Evolutionary conservation across 2,329 filamentous ascomycete genomes (phyloP), one percentile per base, ranked within the genome.

Genomic region (Beauveria rudraprayagi): DNA sequence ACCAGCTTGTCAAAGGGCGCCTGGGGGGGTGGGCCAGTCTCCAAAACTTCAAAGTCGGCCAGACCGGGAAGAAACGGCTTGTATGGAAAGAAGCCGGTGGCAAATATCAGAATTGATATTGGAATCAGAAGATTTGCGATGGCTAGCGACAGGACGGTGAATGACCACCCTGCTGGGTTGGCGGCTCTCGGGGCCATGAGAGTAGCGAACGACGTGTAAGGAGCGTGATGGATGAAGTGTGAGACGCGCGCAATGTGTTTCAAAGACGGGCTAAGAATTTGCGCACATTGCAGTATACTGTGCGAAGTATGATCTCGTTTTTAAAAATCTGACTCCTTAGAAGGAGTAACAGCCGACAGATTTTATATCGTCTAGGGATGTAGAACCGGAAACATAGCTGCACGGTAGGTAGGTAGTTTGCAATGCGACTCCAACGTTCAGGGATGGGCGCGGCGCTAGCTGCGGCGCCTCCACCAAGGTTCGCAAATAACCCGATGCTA

Each of bases 61-160:
- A 96, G 78, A 4, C 94, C 94, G 11, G 92, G 86, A 53, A 99
- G 81, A 66, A 96, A 89, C 3, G 94, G 92, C 71, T 99, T 99
- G 76, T 97, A 97, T 8, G 94, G 94, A 70, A 99, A 99, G 81
- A 99, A 99, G 16, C 94, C 93, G 37, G 86, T 84, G 28, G 90
- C 92, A 73, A 97, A 97, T 65, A 88, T 75, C 59, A 89, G 67
- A 65, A 92, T 84, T 52, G 91, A 87, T 60, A 89, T 70, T 3
- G 90, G 89, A 50, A 96, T 85, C 63, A 96, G 75, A 37, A 92
- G 61, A 73, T 97, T 96, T 69, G 91, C 88, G 65, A 84, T 74
- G 56, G 82, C 71, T 63, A 92, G 83, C 64, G 83, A 70, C 56
- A 78, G 60, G 62, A 71, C 73, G 62, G 71, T 71, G 62, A 67